Conservation (phyloP, 1,284 basidiomycete species). For the Ceratobasidium theobromae region DNA sequence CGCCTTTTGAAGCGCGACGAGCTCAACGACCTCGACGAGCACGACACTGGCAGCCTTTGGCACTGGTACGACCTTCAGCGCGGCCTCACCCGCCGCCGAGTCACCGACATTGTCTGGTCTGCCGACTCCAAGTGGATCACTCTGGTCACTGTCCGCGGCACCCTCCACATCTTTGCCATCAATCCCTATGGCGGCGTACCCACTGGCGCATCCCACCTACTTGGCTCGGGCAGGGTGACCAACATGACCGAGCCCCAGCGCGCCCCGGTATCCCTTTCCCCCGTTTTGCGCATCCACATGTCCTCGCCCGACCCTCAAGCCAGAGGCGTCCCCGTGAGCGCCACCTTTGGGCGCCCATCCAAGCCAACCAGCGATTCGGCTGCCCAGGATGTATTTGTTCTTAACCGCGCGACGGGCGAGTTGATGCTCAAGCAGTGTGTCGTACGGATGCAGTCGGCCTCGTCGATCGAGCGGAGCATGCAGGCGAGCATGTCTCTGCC, state of each 20-base stretch:
- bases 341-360: conserved; percentile 55
- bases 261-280: conserved; percentile 47
- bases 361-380: conserved; percentile 57
- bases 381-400: conserved; percentile 49
- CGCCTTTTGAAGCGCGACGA: neutral
- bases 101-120: conserved; percentile 61
- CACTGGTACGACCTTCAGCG: conserved; percentile 70
- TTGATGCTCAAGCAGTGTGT: conserved; percentile 57
- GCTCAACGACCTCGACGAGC: neutral
- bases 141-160: conserved; percentile 55
- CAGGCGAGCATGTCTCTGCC: conserved; percentile 13
- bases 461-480: conserved; percentile 17
- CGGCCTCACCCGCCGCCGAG: conserved; percentile 67
- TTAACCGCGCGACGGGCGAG: conserved; percentile 60
- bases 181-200: conserved; percentile 74
- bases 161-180: conserved; percentile 50
- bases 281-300: neutral
- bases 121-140: conserved; percentile 70
- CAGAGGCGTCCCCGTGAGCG: conserved; percentile 44
- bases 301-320: neutral
- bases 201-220: conserved; percentile 63
- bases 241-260: conserved; percentile 48
- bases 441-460: conserved; percentile 24
- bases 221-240: conserved; percentile 50
- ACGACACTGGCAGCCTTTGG: conserved; percentile 47